Evolutionary conservation across 371 early-diverging fungal genomes (phyloP).

Genomic region (Haplosporangium sp.): DNA sequence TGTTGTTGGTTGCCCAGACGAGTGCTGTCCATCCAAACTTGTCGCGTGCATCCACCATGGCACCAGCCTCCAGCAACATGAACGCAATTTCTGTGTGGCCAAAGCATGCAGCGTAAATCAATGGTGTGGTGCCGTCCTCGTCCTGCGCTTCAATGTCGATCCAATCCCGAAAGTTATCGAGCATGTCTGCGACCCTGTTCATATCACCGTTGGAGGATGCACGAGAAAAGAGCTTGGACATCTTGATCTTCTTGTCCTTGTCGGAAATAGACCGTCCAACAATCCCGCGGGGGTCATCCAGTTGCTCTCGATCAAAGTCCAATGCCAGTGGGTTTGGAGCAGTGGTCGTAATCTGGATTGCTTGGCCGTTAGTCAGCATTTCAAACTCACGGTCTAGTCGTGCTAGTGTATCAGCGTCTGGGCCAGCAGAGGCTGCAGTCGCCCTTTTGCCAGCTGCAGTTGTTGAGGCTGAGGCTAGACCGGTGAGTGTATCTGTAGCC

Average conservation of each 20-base stretch:
- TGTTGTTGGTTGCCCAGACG: constrained; percentile 95
- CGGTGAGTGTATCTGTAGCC: constrained; percentile 27
- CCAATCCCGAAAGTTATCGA: constrained; percentile 66
- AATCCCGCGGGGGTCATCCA: constrained; percentile 47
- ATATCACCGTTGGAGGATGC: constrained; percentile 72
- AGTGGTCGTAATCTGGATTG: constrained; percentile 32
- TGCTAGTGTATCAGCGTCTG: constrained; percentile 28
- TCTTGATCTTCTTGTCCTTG: constrained; percentile 58
- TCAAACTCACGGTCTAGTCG: constrained; percentile 48
- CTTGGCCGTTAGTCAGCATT: constrained; percentile 40
- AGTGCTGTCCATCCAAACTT: constrained; percentile 93
- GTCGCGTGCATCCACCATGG: constrained; percentile 81
- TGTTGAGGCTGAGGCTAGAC: constrained; percentile 29
- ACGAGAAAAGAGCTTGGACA: constrained; percentile 67
- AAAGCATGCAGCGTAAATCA: constrained; percentile 91
- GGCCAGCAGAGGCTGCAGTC: constrained; percentile 5
- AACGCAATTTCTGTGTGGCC: constrained; percentile 80
- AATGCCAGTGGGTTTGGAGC: constrained; percentile 11
- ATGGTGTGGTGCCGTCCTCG: constrained; percentile 86
- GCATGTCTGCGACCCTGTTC: constrained; percentile 59
- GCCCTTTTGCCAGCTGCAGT: constrained; percentile 4
- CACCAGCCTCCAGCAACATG: constrained; percentile 79
- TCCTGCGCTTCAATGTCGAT: constrained; percentile 86
- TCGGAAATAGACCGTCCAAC: constrained; percentile 50
- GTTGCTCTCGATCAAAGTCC: constrained; percentile 42